These are phyloP conservation scores for Kurtzmaniella cleridarum DNA, from an alignment of 805 yeast genomes.

Conservation along the genomic window DNA sequence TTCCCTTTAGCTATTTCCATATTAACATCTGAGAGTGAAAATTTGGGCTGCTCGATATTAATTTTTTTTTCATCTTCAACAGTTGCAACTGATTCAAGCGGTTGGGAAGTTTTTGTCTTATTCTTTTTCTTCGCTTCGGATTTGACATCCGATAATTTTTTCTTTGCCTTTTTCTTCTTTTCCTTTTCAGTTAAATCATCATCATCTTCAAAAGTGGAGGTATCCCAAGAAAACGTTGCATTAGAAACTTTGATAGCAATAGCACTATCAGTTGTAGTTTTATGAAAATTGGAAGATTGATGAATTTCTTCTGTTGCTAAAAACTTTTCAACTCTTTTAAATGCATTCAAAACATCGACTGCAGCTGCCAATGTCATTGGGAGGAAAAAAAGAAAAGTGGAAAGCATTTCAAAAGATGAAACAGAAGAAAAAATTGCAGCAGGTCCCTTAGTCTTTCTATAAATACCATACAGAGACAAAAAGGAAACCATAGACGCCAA, in stretches of 20 bases:
- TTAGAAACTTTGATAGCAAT: slow-evolving; percentile 17
- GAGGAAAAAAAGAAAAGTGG: slow-evolving; percentile 59
- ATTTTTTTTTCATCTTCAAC: background rate
- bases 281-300: slow-evolving; percentile 19
- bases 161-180: slow-evolving; percentile 2
- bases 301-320: slow-evolving; percentile 43
- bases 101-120: background rate
- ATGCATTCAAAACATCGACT: slow-evolving; percentile 61
- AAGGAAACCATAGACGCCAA: slow-evolving; percentile 62
- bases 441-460: slow-evolving; percentile 36
- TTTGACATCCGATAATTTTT: slow-evolving; percentile 1
- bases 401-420: slow-evolving; percentile 57
- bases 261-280: slow-evolving; percentile 18
- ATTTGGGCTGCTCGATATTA: background rate
- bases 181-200: slow-evolving; percentile 2
- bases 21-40: slow-evolving; percentile 17
- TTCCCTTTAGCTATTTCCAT: slow-evolving; percentile 25
- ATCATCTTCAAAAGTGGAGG: slow-evolving; percentile 6
- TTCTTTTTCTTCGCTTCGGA: background rate
- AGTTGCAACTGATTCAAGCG: background rate
- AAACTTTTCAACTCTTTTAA: slow-evolving; percentile 51
- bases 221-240: slow-evolving; percentile 28
- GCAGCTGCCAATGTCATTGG: slow-evolving; percentile 68
- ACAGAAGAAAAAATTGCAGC: slow-evolving; percentile 67
- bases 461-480: slow-evolving; percentile 31